Evolutionary conservation across 2,329 filamentous ascomycete species (phyloP).

Genomic region (Fusarium tuaranense): DNA sequence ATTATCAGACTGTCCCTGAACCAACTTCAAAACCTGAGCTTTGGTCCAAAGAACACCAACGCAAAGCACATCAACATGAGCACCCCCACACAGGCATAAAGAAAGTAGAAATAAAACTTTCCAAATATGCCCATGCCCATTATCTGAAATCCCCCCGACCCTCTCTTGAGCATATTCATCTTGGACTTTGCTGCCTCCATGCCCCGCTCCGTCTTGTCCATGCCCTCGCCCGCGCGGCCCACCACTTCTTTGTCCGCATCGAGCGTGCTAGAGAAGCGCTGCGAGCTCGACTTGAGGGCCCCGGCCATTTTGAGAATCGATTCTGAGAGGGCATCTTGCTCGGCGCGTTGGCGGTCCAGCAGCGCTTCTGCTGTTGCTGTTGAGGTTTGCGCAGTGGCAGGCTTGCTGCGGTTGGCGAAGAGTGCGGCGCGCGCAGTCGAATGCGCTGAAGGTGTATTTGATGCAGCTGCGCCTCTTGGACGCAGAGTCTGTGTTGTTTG

Average conservation of each 20-base stretch:
- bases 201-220: conserved; percentile 80
- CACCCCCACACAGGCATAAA: conserved; percentile 87
- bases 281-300: conserved; percentile 80
- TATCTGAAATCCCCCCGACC: conserved; percentile 92
- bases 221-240: conserved; percentile 75
- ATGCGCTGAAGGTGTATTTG: conserved; percentile 43
- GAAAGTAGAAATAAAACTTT: conserved; percentile 37
- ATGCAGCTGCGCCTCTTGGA: conserved; percentile 43
- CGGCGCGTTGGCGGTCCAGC: conserved; percentile 79
- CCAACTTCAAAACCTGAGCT: conserved; percentile 79
- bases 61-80: conserved; percentile 83
- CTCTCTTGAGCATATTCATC: conserved; percentile 81
- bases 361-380: conserved; percentile 75
- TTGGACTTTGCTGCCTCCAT: conserved; percentile 81
- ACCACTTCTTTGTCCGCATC: conserved; percentile 80
- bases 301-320: conserved; percentile 85
- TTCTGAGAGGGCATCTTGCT: conserved; percentile 85
- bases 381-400: conserved; percentile 52
- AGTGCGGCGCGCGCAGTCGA: conserved; percentile 57
- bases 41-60: conserved; percentile 88
- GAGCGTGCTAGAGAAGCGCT: conserved; percentile 77
- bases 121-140: conserved; percentile 77
- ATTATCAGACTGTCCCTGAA: not conserved
- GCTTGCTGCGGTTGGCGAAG: conserved; percentile 55
- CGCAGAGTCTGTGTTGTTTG: conserved; percentile 52